A percentile compares a stretch with the other conserved stretches of the same genome.
Evolutionary conservation across 2,329 filamentous ascomycete genomes (phyloP).

Genomic region (Reticulascus tulasneorum): DNA sequence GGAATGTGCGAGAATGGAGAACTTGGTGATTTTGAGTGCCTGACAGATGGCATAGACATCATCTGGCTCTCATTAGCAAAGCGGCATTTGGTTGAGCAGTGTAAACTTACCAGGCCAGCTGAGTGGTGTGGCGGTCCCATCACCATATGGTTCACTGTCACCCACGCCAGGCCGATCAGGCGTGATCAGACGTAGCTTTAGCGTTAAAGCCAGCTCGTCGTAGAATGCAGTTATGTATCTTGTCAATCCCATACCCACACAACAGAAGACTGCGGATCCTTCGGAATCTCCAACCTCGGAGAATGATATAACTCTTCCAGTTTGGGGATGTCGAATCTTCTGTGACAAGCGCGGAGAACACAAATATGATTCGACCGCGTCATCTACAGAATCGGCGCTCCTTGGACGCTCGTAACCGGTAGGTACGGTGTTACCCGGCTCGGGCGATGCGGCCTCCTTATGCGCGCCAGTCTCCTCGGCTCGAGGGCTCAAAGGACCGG

Average conservation of each 20-base stretch:
- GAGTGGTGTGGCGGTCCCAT: slow-evolving; percentile 79
- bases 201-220: slow-evolving; percentile 84
- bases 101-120: slow-evolving; percentile 79
- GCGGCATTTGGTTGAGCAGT: neutral
- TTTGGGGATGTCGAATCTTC: slow-evolving; percentile 80
- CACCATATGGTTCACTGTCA: slow-evolving; percentile 79
- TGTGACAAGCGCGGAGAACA: slow-evolving; percentile 81
- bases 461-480: slow-evolving; percentile 26
- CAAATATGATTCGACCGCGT: slow-evolving; percentile 82
- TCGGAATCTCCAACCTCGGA: slow-evolving; percentile 93
- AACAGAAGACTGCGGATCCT: slow-evolving; percentile 90
- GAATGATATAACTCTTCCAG: slow-evolving; percentile 85
- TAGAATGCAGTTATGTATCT: slow-evolving; percentile 96
- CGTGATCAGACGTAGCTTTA: slow-evolving; percentile 87
- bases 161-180: slow-evolving; percentile 92
- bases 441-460: slow-evolving; percentile 18
- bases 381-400: slow-evolving; percentile 82
- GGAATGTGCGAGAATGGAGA: slow-evolving; percentile 93
- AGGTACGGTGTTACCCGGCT: slow-evolving; percentile 26
- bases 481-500: slow-evolving; percentile 41
- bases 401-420: slow-evolving; percentile 67
- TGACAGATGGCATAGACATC: slow-evolving; percentile 95
- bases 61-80: slow-evolving; percentile 36
- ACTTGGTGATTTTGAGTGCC: slow-evolving; percentile 85
- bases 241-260: slow-evolving; percentile 95